Evolutionary conservation across 2,329 filamentous ascomycete species (phyloP), one percentile per base, ranked within the genome.

Genomic region (Botrytis pseudocinerea): DNA sequence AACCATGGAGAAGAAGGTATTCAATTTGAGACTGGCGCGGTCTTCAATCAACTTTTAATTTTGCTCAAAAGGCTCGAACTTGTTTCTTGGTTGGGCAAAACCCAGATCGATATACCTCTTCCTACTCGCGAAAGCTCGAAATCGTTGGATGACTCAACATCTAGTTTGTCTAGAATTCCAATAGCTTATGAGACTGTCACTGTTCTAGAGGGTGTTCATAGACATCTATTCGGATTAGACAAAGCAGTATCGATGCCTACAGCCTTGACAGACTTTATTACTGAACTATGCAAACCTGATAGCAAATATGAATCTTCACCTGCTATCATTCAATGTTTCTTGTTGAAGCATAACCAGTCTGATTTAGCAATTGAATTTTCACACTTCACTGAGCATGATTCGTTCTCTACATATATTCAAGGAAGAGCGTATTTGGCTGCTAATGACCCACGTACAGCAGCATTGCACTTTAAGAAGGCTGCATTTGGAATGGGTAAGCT

Each of bases 371-470:
- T 87, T 44, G 87, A 90, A 75, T 85, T 91, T 40, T 82, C 83
- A 22, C 84, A 87, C 1, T 91, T 90, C 78, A 85, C 86, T 75
- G 84, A 85, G 32, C 85, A 87, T 69, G 87, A 87, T 69, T 84
- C 87, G 76, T 94, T 87, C 85, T 90, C 84, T 84, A 92, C 86
- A 77, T 99, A 99, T 80, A 87, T 98, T 7, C 93, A 95, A 81
- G 96, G 93, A 3, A 91, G 96, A 44, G 87, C 97, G 66, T 88
- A 89, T 76, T 85, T 98, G 48, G 89, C 91, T 8, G 87, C 91
- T 75, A 91, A 91, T 71, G 92, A 97, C 79, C 91, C 91, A 80
- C 88, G 89, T 73, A 86, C 89, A 57, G 95, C 96, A 71, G 89
- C 93, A 42, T 84, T 88, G 42, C 89, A 90, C 79, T 98, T 99